Evolutionary conservation across 176 grass and related monocot species (phyloP).

Genomic region (Cymbopogon citratus): DNA sequence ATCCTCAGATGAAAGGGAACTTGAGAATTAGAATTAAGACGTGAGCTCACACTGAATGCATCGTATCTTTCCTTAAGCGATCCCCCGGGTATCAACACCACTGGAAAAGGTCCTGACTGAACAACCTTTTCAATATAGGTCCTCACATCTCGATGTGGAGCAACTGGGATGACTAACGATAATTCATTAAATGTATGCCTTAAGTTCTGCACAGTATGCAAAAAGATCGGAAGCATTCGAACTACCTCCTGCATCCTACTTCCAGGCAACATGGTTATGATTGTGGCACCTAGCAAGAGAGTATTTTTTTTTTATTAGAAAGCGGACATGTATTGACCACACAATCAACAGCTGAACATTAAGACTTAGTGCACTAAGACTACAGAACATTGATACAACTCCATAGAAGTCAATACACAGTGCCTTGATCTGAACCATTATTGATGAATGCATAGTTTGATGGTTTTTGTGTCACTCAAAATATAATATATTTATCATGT

Average conservation of each 20-base stretch:
- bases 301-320: slow-evolving; percentile 37
- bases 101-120: slow-evolving; percentile 35
- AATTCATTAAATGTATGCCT: slow-evolving; percentile 49
- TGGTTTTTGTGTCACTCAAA: neutral
- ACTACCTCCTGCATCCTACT: slow-evolving; percentile 94
- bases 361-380: neutral
- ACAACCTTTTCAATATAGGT: slow-evolving; percentile 47
- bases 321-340: neutral
- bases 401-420: neutral
- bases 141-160: slow-evolving; percentile 67
- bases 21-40: slow-evolving; percentile 14
- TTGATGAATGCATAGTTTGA: neutral
- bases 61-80: slow-evolving; percentile 68
- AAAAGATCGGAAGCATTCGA: slow-evolving; percentile 81
- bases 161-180: slow-evolving; percentile 77
- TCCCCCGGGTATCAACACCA: slow-evolving; percentile 59
- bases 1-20: neutral
- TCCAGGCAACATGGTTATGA: slow-evolving; percentile 84
- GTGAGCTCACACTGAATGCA: slow-evolving; percentile 72
- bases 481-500: neutral
- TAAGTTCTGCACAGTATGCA: slow-evolving; percentile 56
- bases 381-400: slow-evolving; percentile 1
- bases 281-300: slow-evolving; percentile 56
- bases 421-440: slow-evolving; percentile 1
- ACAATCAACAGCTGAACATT: slow-evolving; percentile 6